These are phyloP conservation scores for Aspergillus melleus DNA, from an alignment of 2,329 filamentous ascomycete species.

Conservation along the genomic window DNA sequence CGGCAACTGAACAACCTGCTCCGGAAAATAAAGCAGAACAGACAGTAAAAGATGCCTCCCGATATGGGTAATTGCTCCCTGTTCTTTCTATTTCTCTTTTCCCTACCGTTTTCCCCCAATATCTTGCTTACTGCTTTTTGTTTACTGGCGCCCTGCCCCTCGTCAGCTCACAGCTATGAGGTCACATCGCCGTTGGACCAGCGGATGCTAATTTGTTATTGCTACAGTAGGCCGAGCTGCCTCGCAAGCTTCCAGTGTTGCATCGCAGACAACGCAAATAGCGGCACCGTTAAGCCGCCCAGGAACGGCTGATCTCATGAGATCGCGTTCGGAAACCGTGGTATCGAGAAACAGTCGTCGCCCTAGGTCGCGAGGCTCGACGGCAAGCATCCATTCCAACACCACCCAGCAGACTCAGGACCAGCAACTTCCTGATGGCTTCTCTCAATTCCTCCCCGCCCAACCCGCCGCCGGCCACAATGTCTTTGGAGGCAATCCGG, in stretches of 20 bases:
- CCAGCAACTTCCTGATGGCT: constrained; percentile 41
- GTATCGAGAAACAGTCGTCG: constrained; percentile 42
- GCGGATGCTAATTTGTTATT: constrained; percentile 19
- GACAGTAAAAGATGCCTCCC: constrained; percentile 29
- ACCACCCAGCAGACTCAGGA: constrained; percentile 46
- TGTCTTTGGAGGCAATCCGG: constrained; percentile 41
- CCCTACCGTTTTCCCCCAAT: not conserved
- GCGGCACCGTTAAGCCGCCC: constrained; percentile 40
- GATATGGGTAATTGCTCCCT: constrained; percentile 31
- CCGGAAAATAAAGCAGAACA: not conserved
- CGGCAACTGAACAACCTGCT: constrained; percentile 9
- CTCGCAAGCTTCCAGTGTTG: constrained; percentile 38
- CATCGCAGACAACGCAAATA: constrained; percentile 40
- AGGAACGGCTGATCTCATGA: constrained; percentile 41
- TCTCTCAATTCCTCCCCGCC: constrained; percentile 39
- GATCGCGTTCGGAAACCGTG: constrained; percentile 42
- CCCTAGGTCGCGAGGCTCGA: constrained; percentile 48
- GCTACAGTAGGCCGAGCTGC: constrained; percentile 37
- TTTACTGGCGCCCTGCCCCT: constrained; percentile 4
- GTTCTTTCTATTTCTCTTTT: not conserved
- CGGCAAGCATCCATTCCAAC: constrained; percentile 50
- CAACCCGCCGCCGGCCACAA: constrained; percentile 35
- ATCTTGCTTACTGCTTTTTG: not conserved
- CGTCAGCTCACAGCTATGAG: not conserved
- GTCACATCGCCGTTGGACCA: constrained; percentile 4